These are phyloP conservation scores for Colletotrichum sp. DNA, from an alignment of 2,329 filamentous ascomycete species.

Conservation along the genomic window DNA sequence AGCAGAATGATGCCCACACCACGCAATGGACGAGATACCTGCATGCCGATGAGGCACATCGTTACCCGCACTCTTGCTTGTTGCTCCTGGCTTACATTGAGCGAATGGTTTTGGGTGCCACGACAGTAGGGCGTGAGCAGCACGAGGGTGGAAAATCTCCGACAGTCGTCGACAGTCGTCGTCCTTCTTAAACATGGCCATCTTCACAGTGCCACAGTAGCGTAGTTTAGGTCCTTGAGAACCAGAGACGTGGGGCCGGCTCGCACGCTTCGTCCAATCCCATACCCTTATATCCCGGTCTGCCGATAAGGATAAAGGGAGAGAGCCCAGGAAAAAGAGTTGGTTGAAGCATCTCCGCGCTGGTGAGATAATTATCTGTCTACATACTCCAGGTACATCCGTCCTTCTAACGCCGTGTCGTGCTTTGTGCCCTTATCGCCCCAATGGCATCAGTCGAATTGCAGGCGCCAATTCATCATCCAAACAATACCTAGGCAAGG, in stretches of 20 bases:
- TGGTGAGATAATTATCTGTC: neutral
- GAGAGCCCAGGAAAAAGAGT: neutral
- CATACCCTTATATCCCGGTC: neutral
- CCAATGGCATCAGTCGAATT: constrained; percentile 10
- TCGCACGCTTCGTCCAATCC: neutral
- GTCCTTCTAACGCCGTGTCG: neutral
- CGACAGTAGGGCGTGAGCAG: neutral
- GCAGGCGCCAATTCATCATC: constrained; percentile 1
- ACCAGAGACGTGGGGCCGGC: constrained; percentile 3
- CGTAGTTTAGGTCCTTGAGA: neutral
- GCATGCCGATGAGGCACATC: neutral
- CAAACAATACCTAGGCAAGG: neutral
- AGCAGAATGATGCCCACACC: neutral
- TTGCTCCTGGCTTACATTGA: neutral
- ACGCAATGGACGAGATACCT: neutral
- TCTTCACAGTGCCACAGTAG: neutral
- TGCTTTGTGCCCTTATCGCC: constrained; percentile 16
- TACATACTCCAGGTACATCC: neutral
- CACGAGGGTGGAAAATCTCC: neutral
- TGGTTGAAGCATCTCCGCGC: constrained; percentile 16
- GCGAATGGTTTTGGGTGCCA: neutral
- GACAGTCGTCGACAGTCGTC: neutral
- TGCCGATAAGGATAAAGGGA: neutral
- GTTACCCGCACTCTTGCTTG: neutral
- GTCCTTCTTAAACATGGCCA: neutral